Evolutionary conservation across 1,284 basidiomycete species (phyloP), one percentile per base, ranked within the genome.

Genomic region (Sporisorium iseilematis-ciliati): DNA sequence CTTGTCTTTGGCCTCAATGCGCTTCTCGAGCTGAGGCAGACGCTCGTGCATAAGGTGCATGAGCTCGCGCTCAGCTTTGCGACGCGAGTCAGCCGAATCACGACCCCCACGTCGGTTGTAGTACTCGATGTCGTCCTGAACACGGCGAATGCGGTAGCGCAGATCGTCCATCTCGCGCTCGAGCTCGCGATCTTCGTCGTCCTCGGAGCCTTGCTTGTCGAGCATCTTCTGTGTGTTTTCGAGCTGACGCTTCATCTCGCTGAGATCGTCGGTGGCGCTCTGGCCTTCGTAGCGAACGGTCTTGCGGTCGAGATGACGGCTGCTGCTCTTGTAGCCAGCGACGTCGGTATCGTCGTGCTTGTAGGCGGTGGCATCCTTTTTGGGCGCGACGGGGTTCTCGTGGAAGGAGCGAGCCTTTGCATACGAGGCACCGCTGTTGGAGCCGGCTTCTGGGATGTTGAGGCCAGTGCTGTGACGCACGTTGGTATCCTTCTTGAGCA

Each of bases 61-160:
- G 42, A 98, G 88, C 80, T 98, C 94, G 42, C 97, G 89, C 86
- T 99, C 97, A 23, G 97, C 89, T 81, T 91, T 90, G 35, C 97
- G 88, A 57, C 92, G 89, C 66, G 96, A 93, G 85, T 93, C 94
- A 10, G 90, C 89, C 6, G 88, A 86, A 10, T 91, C 90, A 62
- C 91, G 89, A 1, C 94, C 90, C 0, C 94, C 93, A 20, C 92
- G 90, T n/a, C 86, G 80, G 20, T 91, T 91, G 61, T 92, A 90
- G 81, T 96, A 94, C 51, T 97, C 95, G 49, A 99, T 88, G 85
- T 99, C 96, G 73, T 97, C 94, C 84, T 94, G 92, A 10, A 99
- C 89, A 21, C 95, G 88, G 81, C 91, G 91, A 59, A 97, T 94
- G 40, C 92, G 90, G 84, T 93, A 93, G 59, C 91, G 91, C 40